Evolutionary conservation across 306 rosid genomes (phyloP).

Genomic region (Quercus robur): DNA sequence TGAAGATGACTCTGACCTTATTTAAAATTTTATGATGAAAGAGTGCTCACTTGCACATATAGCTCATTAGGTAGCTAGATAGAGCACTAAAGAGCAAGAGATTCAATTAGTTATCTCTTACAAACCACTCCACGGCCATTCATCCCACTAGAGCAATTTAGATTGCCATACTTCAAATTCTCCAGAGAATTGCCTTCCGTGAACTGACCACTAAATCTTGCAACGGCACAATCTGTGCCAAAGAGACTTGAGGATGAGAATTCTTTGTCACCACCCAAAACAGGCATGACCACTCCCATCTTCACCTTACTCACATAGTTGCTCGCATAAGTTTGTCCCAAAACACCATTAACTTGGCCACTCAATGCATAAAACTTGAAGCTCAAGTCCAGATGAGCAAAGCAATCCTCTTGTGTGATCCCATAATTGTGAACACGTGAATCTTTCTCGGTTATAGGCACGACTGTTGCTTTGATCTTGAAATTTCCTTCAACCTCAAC

Average conservation of each 20-base stretch:
- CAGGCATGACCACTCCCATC: slow-evolving; percentile 45
- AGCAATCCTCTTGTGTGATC: slow-evolving; percentile 25
- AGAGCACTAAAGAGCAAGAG: neutral
- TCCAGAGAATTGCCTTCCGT: neutral
- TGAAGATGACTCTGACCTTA: neutral
- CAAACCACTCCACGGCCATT: slow-evolving; percentile 42
- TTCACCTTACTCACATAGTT: slow-evolving; percentile 32
- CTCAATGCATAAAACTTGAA: slow-evolving; percentile 28
- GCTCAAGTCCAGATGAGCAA: slow-evolving; percentile 33
- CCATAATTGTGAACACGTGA: slow-evolving; percentile 18
- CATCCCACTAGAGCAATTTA: slow-evolving; percentile 36
- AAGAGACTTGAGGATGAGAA: slow-evolving; percentile 31
- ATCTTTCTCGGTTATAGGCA: slow-evolving; percentile 20
- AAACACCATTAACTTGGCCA: slow-evolving; percentile 25
- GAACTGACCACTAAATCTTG: slow-evolving; percentile 14
- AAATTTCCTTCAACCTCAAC: slow-evolving; percentile 22
- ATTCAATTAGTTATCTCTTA: slow-evolving; percentile 21
- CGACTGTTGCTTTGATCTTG: slow-evolving; percentile 25
- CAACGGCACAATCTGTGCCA: slow-evolving; percentile 21
- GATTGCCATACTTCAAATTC: neutral
- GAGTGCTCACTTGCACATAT: neutral
- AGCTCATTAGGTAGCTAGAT: neutral
- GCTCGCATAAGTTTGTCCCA: slow-evolving; percentile 22
- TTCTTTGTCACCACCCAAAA: slow-evolving; percentile 36
- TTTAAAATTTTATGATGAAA: neutral